Conservation (phyloP, 345 rosid genomes). For the Dipteronia dyeriana region DNA sequence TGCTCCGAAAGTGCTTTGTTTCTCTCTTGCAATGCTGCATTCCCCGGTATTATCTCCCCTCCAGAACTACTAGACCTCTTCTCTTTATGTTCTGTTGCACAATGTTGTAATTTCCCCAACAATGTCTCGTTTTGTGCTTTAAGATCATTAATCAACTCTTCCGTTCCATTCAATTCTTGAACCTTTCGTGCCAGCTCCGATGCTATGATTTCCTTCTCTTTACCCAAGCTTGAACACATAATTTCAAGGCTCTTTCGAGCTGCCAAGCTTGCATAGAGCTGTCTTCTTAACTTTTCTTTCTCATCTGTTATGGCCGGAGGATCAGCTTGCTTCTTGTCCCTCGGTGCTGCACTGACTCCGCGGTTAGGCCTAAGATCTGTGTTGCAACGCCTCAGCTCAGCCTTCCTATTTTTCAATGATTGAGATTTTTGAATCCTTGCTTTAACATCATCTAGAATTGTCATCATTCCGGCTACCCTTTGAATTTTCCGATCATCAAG, state of each 20-base stretch:
- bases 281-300: slow-evolving; percentile 52
- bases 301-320: slow-evolving; percentile 31
- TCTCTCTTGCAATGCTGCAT: slow-evolving; percentile 50
- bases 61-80: slow-evolving; percentile 21
- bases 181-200: slow-evolving; percentile 64
- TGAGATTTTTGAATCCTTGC: slow-evolving; percentile 63
- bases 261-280: slow-evolving; percentile 50
- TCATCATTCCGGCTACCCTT: slow-evolving; percentile 67
- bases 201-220: slow-evolving; percentile 82
- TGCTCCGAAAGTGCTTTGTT: slow-evolving; percentile 69
- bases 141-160: slow-evolving; percentile 64
- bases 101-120: slow-evolving; percentile 49
- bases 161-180: slow-evolving; percentile 56
- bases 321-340: slow-evolving; percentile 29
- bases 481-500: slow-evolving; percentile 54
- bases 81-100: slow-evolving; percentile 43
- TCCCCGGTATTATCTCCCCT: slow-evolving; percentile 32
- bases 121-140: slow-evolving; percentile 59
- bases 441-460: slow-evolving; percentile 72
- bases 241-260: slow-evolving; percentile 76
- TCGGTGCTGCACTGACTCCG: neutral
- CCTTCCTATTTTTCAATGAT: slow-evolving; percentile 32
- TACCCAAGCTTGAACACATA: slow-evolving; percentile 83
- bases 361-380: slow-evolving; percentile 58
- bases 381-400: slow-evolving; percentile 73